Conservation (phyloP, 805 yeast genomes). For the Metschnikowia cerradonensis region DNA sequence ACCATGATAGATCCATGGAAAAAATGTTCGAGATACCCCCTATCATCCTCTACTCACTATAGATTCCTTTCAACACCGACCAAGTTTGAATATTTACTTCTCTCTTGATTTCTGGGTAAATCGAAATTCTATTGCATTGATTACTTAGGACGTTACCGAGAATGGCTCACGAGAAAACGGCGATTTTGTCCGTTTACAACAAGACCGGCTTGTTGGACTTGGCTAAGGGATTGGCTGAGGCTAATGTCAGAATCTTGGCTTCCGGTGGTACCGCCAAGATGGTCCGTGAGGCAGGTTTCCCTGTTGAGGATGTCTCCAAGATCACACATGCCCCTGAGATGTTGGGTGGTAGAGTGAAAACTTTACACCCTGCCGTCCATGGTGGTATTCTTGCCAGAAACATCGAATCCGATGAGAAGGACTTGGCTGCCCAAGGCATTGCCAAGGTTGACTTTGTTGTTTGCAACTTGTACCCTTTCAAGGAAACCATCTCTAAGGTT, state of each 20-base stretch:
- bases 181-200: conserved; percentile 94
- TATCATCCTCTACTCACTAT: conserved; percentile 1
- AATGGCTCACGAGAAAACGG: conserved; percentile 64
- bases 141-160: conserved; percentile 1
- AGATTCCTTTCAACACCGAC: not conserved
- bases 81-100: conserved; percentile 3
- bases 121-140: not conserved
- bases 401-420: conserved; percentile 85
- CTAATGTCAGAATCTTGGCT: conserved; percentile 88
- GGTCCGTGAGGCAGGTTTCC: conserved; percentile 96
- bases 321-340: conserved; percentile 99
- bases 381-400: conserved; percentile 96
- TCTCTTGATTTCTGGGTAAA: not conserved
- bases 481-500: conserved; percentile 92
- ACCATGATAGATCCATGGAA: conserved; percentile 1
- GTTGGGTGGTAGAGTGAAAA: conserved; percentile 98
- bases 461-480: conserved; percentile 96
- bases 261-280: conserved; percentile 96
- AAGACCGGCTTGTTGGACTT: conserved; percentile 94
- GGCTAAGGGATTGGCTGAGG: conserved; percentile 89
- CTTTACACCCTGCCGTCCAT: conserved; percentile 97
- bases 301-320: conserved; percentile 91
- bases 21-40: conserved; percentile 3
- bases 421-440: conserved; percentile 82
- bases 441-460: conserved; percentile 96